A percentile compares a stretch with the other conserved stretches of the same genome.
Evolutionary conservation across 2,329 filamentous ascomycete genomes (phyloP).

Genomic region (Penicillium sp.): DNA sequence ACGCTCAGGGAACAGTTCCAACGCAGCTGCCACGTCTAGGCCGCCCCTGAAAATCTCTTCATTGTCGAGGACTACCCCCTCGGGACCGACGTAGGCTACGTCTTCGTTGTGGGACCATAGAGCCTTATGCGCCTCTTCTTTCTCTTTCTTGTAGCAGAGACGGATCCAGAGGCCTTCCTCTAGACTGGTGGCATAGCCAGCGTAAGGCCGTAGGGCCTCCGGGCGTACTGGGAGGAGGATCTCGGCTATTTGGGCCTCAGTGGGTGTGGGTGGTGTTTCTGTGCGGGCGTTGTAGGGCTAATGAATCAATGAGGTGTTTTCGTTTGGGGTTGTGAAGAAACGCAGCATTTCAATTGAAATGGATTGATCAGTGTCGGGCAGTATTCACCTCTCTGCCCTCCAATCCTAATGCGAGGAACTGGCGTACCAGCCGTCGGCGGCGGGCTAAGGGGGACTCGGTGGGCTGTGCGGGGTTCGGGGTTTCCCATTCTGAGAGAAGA

Average conservation of each 20-base stretch:
- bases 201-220: slow-evolving; percentile 1
- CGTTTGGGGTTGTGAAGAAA: too few relatives aligned
- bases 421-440: not conserved
- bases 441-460: not conserved
- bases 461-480: not conserved
- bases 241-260: slow-evolving; percentile 8
- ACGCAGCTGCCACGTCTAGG: slow-evolving; percentile 3
- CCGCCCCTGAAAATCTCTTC: slow-evolving; percentile 6
- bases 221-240: slow-evolving; percentile 10
- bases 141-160: slow-evolving; percentile 3
- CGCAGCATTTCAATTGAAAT: too few relatives aligned
- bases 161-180: slow-evolving; percentile 3
- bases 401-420: not conserved
- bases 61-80: slow-evolving; percentile 5
- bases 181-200: not conserved
- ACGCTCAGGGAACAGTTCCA: slow-evolving; percentile 10
- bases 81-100: not conserved
- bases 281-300: too few relatives aligned
- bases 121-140: slow-evolving; percentile 4
- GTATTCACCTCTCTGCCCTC: not conserved
- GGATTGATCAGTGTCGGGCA: too few relatives aligned
- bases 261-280: not conserved
- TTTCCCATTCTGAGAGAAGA: not conserved
- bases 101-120: slow-evolving; percentile 1
- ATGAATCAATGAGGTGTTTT: too few relatives aligned